Conservation (phyloP, 2,329 filamentous ascomycete genomes). For the Trichoderma polysporum region DNA sequence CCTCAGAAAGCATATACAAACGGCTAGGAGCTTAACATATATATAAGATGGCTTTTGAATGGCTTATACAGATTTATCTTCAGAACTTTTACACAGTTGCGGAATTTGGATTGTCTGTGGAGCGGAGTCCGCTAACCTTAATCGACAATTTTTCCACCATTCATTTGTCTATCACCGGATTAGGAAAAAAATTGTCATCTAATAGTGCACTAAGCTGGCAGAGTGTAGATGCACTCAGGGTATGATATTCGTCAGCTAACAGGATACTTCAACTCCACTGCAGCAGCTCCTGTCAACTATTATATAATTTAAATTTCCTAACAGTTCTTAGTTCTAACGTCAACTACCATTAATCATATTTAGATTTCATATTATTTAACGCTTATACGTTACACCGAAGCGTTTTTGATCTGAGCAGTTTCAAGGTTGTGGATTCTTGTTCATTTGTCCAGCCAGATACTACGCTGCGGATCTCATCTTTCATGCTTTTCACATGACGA, state of each 20-base stretch:
- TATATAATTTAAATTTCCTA: neutral
- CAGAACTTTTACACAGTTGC: neutral
- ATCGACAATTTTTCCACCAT: neutral
- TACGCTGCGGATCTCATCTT: too few relatives aligned
- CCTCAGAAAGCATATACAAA: neutral
- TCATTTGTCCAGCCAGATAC: neutral
- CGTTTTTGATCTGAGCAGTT: neutral
- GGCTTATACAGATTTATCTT: neutral
- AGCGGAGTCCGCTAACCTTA: neutral
- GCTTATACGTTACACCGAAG: neutral
- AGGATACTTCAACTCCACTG: neutral
- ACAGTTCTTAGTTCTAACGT: accelerated
- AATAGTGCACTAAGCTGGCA: neutral
- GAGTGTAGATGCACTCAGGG: neutral
- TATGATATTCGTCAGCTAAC: neutral
- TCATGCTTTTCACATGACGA: too few relatives aligned
- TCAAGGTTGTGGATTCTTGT: too few relatives aligned
- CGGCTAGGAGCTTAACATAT: neutral
- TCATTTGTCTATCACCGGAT: neutral
- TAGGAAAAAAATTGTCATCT: neutral
- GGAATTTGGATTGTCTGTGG: neutral
- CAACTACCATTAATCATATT: neutral
- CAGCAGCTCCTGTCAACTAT: neutral
- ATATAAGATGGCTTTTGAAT: neutral
- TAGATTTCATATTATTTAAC: neutral